phyloP scores from a whole-genome alignment of 371 early-diverging fungal species.

The Haplosporangium sp. region DNA sequence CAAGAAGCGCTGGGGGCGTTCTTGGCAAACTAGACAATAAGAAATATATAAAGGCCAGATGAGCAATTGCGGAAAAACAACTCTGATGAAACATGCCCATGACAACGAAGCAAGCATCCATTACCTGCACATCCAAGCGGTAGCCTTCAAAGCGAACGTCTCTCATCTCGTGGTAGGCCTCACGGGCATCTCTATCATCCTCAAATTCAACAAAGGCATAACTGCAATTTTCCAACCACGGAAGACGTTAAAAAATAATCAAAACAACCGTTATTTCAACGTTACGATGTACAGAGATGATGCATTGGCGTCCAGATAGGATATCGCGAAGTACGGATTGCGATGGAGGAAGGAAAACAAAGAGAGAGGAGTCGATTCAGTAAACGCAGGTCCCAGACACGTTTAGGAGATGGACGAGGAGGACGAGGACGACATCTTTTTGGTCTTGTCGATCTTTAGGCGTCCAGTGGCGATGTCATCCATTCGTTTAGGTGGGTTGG shows the following conservation, averaged over 20 bases:
- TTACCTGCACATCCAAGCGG: conserved; percentile 81
- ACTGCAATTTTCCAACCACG: conserved; percentile 6
- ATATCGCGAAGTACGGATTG: conserved; percentile 3
- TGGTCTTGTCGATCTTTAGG: conserved; percentile 7
- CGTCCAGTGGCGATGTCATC: conserved; percentile 10
- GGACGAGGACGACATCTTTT: conserved; percentile 7
- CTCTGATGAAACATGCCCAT: not conserved
- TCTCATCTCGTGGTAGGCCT: conserved; percentile 92
- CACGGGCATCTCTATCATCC: conserved; percentile 87
- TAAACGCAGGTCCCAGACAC: conserved; percentile 42
- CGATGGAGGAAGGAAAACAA: conserved; percentile 18
- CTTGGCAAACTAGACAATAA: conserved; percentile 78
- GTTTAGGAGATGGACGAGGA: conserved; percentile 10
- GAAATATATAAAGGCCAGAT: not conserved
- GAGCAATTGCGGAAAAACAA: not conserved
- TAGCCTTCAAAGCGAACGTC: conserved; percentile 84
- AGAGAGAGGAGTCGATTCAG: conserved; percentile 43
- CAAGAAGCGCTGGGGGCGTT: conserved; percentile 72
- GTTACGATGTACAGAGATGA: no score
- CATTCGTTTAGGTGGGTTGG: conserved; percentile 6
- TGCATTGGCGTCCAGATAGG: not conserved
- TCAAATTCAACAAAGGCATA: conserved; percentile 89
- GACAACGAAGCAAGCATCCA: not conserved
- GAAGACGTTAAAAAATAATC: conserved; percentile 1
- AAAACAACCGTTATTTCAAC: not conserved